These are phyloP conservation scores for Taxawa tesnikishii DNA, from an alignment of 2,329 filamentous ascomycete species.

Conservation along the genomic window DNA sequence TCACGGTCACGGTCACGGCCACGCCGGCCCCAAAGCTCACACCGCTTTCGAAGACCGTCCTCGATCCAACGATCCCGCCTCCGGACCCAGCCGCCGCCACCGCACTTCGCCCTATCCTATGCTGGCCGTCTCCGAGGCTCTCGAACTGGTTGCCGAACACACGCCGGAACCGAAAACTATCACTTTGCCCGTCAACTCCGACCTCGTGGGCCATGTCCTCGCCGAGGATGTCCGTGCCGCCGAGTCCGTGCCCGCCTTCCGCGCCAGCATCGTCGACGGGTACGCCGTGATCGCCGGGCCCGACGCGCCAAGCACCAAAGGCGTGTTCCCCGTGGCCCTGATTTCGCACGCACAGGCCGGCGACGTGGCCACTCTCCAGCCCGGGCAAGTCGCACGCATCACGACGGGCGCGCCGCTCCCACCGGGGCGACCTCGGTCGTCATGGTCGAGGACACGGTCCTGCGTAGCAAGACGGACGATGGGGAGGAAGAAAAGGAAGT, in stretches of 20 bases:
- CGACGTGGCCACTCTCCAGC: conserved; percentile 50
- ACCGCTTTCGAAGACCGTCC: conserved; percentile 49
- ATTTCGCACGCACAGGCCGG: conserved; percentile 76
- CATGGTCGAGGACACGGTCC: conserved; percentile 88
- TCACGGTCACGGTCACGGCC: conserved; percentile 35
- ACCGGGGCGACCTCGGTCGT: conserved; percentile 81
- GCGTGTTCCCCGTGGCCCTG: conserved; percentile 73
- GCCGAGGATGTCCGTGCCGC: conserved; percentile 69
- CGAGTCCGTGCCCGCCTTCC: conserved; percentile 83
- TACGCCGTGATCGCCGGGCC: conserved; percentile 64
- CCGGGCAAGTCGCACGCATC: conserved; percentile 74
- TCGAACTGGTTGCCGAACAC: conserved; percentile 58
- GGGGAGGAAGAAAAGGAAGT: conserved; percentile 76
- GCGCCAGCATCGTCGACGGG: conserved; percentile 92
- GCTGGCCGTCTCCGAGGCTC: conserved; percentile 72
- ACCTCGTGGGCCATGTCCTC: conserved; percentile 63
- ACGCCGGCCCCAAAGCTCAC: conserved; percentile 52
- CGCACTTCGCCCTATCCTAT: conserved; percentile 86
- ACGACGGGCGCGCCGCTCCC: conserved; percentile 91
- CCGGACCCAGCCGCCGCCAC: conserved; percentile 55
- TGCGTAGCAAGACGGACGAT: conserved; percentile 65
- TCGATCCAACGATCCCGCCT: conserved; percentile 45
- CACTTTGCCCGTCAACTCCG: conserved; percentile 48
- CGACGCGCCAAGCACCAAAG: conserved; percentile 46
- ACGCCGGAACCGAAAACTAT: conserved; percentile 52